A percentile compares a stretch with the other conserved stretches of the same genome.
Evolutionary conservation across 768 basidiomycete genomes (phyloP).

Genomic region (Termitomyces eurrhizus): DNA sequence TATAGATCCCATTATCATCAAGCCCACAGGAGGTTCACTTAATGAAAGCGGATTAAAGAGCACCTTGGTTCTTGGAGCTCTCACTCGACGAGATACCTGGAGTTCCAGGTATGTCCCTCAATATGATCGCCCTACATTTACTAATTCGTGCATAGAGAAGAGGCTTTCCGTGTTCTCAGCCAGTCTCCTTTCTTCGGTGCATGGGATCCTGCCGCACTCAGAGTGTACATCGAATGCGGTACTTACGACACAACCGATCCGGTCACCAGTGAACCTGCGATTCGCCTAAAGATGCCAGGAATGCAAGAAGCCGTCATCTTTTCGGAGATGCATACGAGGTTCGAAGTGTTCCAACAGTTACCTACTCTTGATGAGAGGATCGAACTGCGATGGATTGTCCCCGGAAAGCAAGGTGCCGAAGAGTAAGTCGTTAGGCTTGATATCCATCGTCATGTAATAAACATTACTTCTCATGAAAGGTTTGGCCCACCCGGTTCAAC

Average conservation of each 20-base stretch:
- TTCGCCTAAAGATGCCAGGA: constrained; percentile 61
- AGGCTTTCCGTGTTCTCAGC: constrained; percentile 47
- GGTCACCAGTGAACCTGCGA: constrained; percentile 27
- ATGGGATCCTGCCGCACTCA: constrained; percentile 67
- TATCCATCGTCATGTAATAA: not conserved
- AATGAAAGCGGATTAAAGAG: constrained; percentile 12
- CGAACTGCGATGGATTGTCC: constrained; percentile 52
- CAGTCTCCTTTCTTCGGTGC: constrained; percentile 61
- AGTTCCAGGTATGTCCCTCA: constrained; percentile 40
- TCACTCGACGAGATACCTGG: constrained; percentile 64
- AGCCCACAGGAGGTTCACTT: constrained; percentile 15
- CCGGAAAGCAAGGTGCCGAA: constrained; percentile 32
- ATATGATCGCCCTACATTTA: not conserved
- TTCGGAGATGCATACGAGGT: constrained; percentile 38
- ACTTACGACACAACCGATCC: constrained; percentile 34
- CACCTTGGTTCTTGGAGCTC: constrained; percentile 37
- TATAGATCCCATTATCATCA: constrained; percentile 72
- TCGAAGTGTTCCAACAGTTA: constrained; percentile 39
- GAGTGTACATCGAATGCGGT: constrained; percentile 59
- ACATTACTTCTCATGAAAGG: constrained; percentile 6
- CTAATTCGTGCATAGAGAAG: constrained; percentile 39
- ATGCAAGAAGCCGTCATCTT: constrained; percentile 65
- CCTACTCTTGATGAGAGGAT: constrained; percentile 45
- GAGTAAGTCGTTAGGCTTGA: constrained; percentile 25
- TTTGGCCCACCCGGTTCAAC: constrained; percentile 32